These are phyloP conservation scores for Ploettnerulaceae sp. DNA, from an alignment of 2,329 filamentous ascomycete species.

Conservation along the genomic window DNA sequence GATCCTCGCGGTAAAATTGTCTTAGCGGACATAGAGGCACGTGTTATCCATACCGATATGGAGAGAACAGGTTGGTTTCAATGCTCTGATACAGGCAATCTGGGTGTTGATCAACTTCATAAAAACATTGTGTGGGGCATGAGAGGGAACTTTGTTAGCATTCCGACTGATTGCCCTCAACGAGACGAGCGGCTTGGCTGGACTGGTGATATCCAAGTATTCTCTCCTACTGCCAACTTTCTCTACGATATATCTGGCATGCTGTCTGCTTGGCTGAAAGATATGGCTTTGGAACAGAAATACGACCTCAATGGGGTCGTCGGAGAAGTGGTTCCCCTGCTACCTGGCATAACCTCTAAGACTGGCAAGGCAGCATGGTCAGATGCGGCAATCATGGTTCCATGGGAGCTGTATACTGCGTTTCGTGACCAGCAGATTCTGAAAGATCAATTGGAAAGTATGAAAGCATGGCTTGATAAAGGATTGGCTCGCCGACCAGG, in stretches of 20 bases:
- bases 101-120: slow-evolving; percentile 41
- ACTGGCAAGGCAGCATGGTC: slow-evolving; percentile 10
- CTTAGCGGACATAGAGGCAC: slow-evolving; percentile 19
- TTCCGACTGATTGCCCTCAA: slow-evolving; percentile 46
- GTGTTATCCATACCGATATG: slow-evolving; percentile 29
- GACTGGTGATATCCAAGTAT: slow-evolving; percentile 45
- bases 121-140: slow-evolving; percentile 44
- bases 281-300: slow-evolving; percentile 28
- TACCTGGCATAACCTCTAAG: not conserved
- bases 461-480: slow-evolving; percentile 17
- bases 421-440: slow-evolving; percentile 9
- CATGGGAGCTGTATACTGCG: slow-evolving; percentile 12
- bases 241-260: slow-evolving; percentile 39
- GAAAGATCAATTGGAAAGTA: slow-evolving; percentile 8
- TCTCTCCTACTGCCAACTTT: slow-evolving; percentile 41
- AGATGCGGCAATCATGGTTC: slow-evolving; percentile 14
- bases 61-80: slow-evolving; percentile 25
- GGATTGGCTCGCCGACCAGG: slow-evolving; percentile 36
- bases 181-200: slow-evolving; percentile 45
- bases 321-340: slow-evolving; percentile 4
- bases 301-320: slow-evolving; percentile 11
- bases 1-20: not conserved
- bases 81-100: slow-evolving; percentile 17
- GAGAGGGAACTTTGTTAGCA: slow-evolving; percentile 42
- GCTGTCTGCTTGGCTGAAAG: slow-evolving; percentile 40